Evolutionary conservation across 768 basidiomycete genomes (phyloP).

Genomic region (Kockovaella imperatae): DNA sequence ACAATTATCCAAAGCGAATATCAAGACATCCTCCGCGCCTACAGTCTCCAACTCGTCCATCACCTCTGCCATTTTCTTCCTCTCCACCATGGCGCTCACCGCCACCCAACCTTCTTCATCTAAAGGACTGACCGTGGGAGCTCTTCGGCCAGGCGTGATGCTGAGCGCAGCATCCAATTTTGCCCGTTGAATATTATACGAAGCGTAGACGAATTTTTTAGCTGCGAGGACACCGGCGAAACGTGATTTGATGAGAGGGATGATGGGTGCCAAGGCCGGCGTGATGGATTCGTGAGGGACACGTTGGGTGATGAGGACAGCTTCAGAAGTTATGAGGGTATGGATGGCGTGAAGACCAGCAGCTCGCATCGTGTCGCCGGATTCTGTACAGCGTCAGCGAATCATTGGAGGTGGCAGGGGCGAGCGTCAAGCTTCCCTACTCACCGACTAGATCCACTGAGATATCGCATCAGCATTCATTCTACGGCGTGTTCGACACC

Average conservation of each 20-base stretch:
- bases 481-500: background rate
- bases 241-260: slow-evolving; percentile 71
- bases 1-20: slow-evolving; percentile 87
- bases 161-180: slow-evolving; percentile 56
- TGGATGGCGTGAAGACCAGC: slow-evolving; percentile 90
- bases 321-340: slow-evolving; percentile 76
- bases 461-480: slow-evolving; percentile 5
- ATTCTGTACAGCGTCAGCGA: slow-evolving; percentile 54
- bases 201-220: slow-evolving; percentile 73
- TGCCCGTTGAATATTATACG: slow-evolving; percentile 78
- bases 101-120: slow-evolving; percentile 83
- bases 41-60: slow-evolving; percentile 80
- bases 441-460: slow-evolving; percentile 88
- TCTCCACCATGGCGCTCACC: slow-evolving; percentile 86
- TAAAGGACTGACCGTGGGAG: slow-evolving; percentile 71
- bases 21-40: slow-evolving; percentile 84
- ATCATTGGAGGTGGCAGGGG: background rate
- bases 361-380: slow-evolving; percentile 98
- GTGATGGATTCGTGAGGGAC: slow-evolving; percentile 41
- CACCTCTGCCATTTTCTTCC: slow-evolving; percentile 63
- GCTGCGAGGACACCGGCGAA: slow-evolving; percentile 85
- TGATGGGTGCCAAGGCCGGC: slow-evolving; percentile 58
- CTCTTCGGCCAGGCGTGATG: slow-evolving; percentile 81
- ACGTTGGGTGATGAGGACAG: slow-evolving; percentile 75
- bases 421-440: slow-evolving; percentile 34